Evolutionary conservation across 2,329 filamentous ascomycete species (phyloP).

Genomic region (Aspergillus flavus): DNA sequence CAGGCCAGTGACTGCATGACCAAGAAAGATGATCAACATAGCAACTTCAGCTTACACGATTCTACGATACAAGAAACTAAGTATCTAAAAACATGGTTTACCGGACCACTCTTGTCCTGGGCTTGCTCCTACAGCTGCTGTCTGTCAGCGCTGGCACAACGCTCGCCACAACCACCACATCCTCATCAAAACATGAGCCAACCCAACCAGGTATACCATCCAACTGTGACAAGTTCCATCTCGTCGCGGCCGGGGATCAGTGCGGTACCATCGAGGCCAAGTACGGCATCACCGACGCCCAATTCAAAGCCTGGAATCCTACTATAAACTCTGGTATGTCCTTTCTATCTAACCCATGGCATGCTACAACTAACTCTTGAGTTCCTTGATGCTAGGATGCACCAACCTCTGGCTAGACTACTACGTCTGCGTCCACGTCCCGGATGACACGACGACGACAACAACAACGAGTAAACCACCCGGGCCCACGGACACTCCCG

Average conservation of each 20-base stretch:
- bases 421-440: slow-evolving; percentile 14
- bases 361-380: not conserved
- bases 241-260: slow-evolving; percentile 12
- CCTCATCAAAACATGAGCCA: slow-evolving; percentile 2
- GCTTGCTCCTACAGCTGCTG: slow-evolving; percentile 10
- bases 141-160: slow-evolving; percentile 5
- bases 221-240: not conserved
- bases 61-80: not conserved
- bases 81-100: not conserved
- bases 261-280: slow-evolving; percentile 11
- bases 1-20: not conserved
- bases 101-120: slow-evolving; percentile 10
- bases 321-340: not conserved
- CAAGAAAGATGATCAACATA: not conserved
- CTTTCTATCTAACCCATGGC: not conserved
- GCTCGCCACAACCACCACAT: not conserved
- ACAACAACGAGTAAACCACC: not conserved
- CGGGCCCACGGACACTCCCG: not conserved
- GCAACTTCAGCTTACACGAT: not conserved
- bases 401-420: slow-evolving; percentile 17
- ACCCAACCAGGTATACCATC: not conserved
- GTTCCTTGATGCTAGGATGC: not conserved
- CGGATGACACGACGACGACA: not conserved
- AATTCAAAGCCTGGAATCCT: slow-evolving; percentile 15
- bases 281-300: not conserved